Conservation (phyloP, 768 basidiomycete genomes). For the Pseudohyphozyma bogoriensis region DNA sequence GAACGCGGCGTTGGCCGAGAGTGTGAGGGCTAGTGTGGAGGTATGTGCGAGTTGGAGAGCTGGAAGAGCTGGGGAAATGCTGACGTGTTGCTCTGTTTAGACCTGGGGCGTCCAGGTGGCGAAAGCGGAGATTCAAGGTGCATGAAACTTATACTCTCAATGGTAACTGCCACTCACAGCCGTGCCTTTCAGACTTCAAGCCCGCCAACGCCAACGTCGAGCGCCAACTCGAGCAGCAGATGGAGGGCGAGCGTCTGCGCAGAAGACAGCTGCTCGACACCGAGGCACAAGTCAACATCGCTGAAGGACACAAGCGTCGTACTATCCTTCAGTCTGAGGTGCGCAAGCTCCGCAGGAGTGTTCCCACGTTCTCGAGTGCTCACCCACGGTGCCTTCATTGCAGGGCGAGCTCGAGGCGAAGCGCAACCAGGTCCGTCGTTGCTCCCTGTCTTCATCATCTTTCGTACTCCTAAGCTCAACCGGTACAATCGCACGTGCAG, state of each 20-base stretch:
- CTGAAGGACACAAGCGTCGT: conserved; percentile 52
- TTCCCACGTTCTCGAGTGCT: too few species aligned
- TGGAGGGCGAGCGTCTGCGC: conserved; percentile 52
- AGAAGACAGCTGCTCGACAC: conserved; percentile 53
- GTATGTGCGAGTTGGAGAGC: too few species aligned
- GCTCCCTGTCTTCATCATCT: too few species aligned
- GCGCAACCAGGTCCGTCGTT: neutral
- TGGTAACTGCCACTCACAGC: too few species aligned
- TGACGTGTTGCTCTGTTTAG: too few species aligned
- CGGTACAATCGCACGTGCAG: conserved; percentile 46
- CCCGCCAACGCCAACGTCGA: conserved; percentile 55
- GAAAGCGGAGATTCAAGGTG: neutral
- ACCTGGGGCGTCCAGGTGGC: too few species aligned
- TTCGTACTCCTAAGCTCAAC: too few species aligned
- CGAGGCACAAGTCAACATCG: conserved; percentile 51
- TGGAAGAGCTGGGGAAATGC: too few species aligned
- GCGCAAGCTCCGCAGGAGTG: too few species aligned
- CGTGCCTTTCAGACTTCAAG: too few species aligned
- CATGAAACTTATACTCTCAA: conserved; percentile 42
- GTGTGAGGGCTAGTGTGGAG: too few species aligned
- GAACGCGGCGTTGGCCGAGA: conserved; percentile 45
- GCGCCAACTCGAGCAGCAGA: conserved; percentile 37
- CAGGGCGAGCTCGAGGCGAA: neutral
- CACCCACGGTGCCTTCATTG: too few species aligned
- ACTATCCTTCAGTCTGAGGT: conserved; percentile 51